phyloP scores from a whole-genome alignment of 2,329 filamentous ascomycete species.

The Fusarium continuum region DNA sequence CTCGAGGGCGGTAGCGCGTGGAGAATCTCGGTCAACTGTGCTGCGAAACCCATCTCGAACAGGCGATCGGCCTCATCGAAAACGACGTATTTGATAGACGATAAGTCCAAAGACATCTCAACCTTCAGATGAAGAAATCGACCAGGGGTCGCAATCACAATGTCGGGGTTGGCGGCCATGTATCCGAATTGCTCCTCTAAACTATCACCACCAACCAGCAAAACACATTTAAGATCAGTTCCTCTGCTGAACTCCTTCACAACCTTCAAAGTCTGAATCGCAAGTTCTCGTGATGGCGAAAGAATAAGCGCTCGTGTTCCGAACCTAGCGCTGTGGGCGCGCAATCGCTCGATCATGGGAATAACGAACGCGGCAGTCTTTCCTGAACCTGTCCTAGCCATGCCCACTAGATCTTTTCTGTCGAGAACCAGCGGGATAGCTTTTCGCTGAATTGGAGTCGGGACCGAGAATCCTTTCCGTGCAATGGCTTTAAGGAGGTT shows the following conservation, averaged over 20 bases:
- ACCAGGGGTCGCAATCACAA: constrained; percentile 95
- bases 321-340: constrained; percentile 85
- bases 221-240: constrained; percentile 88
- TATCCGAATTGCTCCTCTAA: constrained; percentile 93
- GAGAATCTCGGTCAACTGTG: constrained; percentile 91
- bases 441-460: constrained; percentile 97
- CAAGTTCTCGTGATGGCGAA: constrained; percentile 92
- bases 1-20: constrained; percentile 84
- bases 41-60: constrained; percentile 98
- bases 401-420: constrained; percentile 95
- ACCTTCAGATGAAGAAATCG: constrained; percentile 97
- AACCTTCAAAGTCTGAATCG: constrained; percentile 93
- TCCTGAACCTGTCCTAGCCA: constrained; percentile 98
- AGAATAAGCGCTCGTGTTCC: constrained; percentile 88
- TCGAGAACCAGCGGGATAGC: constrained; percentile 92
- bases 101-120: constrained; percentile 93
- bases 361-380: constrained; percentile 99
- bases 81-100: constrained; percentile 90
- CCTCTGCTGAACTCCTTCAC: constrained; percentile 93
- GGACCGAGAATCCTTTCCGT: constrained; percentile 93
- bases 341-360: constrained; percentile 95
- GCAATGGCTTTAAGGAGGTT: constrained; percentile 90
- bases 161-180: constrained; percentile 95
- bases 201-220: constrained; percentile 94
- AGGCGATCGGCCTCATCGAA: constrained; percentile 97